phyloP scores from a whole-genome alignment of 208 protist genomes.

The Acanthamoeba castellanii region DNA sequence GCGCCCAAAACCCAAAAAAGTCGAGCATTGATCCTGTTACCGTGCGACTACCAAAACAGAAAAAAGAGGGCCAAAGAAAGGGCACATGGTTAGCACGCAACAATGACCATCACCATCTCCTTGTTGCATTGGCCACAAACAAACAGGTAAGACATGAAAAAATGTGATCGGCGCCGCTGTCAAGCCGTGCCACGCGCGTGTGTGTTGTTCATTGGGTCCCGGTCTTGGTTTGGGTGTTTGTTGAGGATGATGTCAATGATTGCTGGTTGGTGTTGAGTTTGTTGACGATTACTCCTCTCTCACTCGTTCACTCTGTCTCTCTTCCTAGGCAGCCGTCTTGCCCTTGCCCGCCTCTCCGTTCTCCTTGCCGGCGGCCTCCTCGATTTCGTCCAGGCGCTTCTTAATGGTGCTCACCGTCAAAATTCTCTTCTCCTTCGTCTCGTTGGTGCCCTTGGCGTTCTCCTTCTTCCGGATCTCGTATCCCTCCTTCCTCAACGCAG shows the following conservation, averaged over 20 bases:
- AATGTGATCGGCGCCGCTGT: too few relatives aligned
- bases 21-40: too few relatives aligned
- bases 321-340: neutral
- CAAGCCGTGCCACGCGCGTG: too few relatives aligned
- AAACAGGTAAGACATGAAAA: too few relatives aligned
- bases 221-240: neutral
- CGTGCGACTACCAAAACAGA: too few relatives aligned
- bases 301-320: neutral
- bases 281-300: neutral
- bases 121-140: too few relatives aligned
- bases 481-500: conserved; percentile 35
- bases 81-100: too few relatives aligned
- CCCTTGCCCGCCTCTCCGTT: conserved; percentile 44
- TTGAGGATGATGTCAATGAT: neutral
- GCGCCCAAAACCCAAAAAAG: too few relatives aligned
- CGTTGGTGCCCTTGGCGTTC: neutral
- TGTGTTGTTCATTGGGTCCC: too few relatives aligned
- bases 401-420: conserved; percentile 4
- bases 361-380: neutral
- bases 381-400: conserved; percentile 14
- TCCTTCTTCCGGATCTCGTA: conserved; percentile 43
- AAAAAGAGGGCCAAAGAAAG: too few relatives aligned
- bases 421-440: neutral
- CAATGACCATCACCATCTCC: too few relatives aligned
- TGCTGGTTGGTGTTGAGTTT: neutral